These are phyloP conservation scores for Yamadazyma taylorii DNA, from an alignment of 1,139 yeast species.

Conservation along the genomic window DNA sequence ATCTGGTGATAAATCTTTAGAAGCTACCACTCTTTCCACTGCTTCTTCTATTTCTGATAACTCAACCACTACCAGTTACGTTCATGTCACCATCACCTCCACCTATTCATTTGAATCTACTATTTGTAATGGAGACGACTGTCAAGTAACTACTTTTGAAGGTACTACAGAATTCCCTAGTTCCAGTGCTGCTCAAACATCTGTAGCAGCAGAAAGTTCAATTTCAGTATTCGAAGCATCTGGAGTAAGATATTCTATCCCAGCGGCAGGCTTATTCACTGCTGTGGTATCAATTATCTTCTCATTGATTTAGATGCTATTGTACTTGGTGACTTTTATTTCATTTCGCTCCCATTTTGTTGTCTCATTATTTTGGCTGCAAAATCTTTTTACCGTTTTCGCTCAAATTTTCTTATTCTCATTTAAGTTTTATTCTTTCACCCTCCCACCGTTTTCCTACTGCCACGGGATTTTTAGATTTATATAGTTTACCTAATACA, in stretches of 20 bases:
- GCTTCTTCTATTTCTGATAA: neutral
- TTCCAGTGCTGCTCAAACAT: constrained; percentile 2
- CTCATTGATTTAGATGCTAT: constrained; percentile 9
- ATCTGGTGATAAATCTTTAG: constrained; percentile 1
- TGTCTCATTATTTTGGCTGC: neutral
- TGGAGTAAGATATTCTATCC: constrained; percentile 8
- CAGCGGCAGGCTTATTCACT: constrained; percentile 8
- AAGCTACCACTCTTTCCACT: constrained; percentile 2
- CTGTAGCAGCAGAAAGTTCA: constrained; percentile 2
- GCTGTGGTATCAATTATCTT: constrained; percentile 5
- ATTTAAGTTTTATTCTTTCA: no score
- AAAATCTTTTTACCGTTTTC: neutral
- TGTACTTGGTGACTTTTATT: neutral
- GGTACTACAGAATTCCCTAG: constrained; percentile 6
- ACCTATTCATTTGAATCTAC: constrained; percentile 9
- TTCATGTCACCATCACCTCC: constrained; percentile 11
- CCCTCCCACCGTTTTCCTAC: no score
- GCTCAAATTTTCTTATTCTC: neutral
- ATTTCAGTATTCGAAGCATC: constrained; percentile 12
- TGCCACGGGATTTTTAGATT: no score
- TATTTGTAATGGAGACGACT: constrained; percentile 9
- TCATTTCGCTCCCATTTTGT: neutral
- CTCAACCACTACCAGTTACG: constrained; percentile 5
- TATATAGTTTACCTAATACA: no score
- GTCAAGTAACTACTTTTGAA: constrained; percentile 7